Conservation (phyloP, 805 yeast species). For the Ogataea polymorpha region DNA sequence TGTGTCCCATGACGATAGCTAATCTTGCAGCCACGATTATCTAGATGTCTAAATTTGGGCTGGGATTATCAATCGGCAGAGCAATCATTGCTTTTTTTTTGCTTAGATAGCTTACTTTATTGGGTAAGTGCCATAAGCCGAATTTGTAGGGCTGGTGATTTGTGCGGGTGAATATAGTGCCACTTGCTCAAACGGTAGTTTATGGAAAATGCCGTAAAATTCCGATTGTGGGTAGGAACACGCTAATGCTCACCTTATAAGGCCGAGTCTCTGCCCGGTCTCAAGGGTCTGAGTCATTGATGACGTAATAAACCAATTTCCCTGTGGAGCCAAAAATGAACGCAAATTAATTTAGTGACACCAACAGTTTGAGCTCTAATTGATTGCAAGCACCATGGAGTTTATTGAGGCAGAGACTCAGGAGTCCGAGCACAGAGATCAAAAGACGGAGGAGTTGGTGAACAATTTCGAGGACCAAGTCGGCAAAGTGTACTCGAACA, state of each 20-base stretch:
- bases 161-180: not conserved
- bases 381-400: slow-evolving; percentile 25
- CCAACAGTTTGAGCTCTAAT: not conserved
- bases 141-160: not conserved
- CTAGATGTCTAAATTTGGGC: not conserved
- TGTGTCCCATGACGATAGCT: not conserved
- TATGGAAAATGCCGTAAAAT: not conserved
- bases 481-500: slow-evolving; percentile 38
- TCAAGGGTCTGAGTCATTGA: not conserved
- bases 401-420: slow-evolving; percentile 28
- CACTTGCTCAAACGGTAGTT: not conserved
- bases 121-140: not conserved
- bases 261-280: no score
- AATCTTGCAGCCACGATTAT: not conserved
- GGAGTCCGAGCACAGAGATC: slow-evolving; percentile 30
- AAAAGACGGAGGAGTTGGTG: slow-evolving; percentile 55
- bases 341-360: not conserved
- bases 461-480: slow-evolving; percentile 45
- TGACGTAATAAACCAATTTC: not conserved
- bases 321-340: not conserved
- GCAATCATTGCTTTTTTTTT: not conserved
- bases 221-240: no score
- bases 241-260: no score
- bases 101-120: not conserved
- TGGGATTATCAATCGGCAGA: not conserved